A percentile compares a stretch with the other conserved stretches of the same genome.
phyloP scores from a whole-genome alignment of 2,329 filamentous ascomycete species.

The Exophiala sideris region DNA sequence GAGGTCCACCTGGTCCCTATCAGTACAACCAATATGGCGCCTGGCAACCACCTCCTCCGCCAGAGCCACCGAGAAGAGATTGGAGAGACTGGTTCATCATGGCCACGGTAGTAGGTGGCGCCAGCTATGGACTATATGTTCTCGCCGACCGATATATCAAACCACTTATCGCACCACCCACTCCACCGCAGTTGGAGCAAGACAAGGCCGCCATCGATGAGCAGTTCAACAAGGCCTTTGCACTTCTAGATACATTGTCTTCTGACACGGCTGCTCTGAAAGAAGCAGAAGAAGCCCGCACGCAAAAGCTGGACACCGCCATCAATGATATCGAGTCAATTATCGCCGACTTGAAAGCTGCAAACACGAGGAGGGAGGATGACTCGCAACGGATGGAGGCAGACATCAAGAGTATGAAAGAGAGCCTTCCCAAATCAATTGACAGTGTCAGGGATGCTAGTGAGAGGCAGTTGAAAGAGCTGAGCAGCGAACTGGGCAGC shows the following conservation, averaged over 20 bases:
- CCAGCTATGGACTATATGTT: constrained; percentile 83
- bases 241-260: constrained; percentile 83
- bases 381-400: constrained; percentile 82
- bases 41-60: constrained; percentile 50
- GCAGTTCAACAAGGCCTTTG: constrained; percentile 87
- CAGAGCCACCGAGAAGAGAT: constrained; percentile 71
- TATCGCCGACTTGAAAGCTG: constrained; percentile 74
- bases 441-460: constrained; percentile 81
- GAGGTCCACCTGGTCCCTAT: constrained; percentile 43
- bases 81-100: constrained; percentile 99
- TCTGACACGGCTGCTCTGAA: constrained; percentile 89
- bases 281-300: constrained; percentile 77
- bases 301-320: constrained; percentile 75
- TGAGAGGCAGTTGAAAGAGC: constrained; percentile 76
- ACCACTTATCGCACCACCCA: constrained; percentile 88
- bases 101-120: constrained; percentile 88
- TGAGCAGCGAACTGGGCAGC: constrained; percentile 84
- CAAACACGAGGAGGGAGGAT: constrained; percentile 77
- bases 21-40: constrained; percentile 52
- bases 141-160: constrained; percentile 91
- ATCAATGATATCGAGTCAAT: constrained; percentile 81
- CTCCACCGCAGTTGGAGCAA: constrained; percentile 86
- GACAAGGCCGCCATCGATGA: constrained; percentile 92
- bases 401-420: constrained; percentile 77
- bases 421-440: constrained; percentile 82